phyloP scores from a whole-genome alignment of 2,329 filamentous ascomycete genomes.

The Fusarium sp. region DNA sequence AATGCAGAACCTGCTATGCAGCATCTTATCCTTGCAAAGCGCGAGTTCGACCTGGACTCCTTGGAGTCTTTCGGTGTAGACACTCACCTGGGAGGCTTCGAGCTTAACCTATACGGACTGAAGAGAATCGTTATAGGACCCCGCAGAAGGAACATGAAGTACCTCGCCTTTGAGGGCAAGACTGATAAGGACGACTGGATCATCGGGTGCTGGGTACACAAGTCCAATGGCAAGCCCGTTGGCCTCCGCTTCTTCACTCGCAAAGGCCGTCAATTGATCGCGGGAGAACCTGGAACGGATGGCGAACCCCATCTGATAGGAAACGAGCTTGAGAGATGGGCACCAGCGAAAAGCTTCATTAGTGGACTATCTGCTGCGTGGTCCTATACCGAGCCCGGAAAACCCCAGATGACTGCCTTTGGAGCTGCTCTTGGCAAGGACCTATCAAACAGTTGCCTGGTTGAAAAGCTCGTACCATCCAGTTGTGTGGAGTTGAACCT shows the following conservation, averaged over 20 bases:
- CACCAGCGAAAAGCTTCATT: no score
- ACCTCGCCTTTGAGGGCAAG: background rate
- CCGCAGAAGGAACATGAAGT: background rate
- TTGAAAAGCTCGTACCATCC: no score
- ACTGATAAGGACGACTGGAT: background rate
- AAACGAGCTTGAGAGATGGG: no score
- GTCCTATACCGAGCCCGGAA: no score
- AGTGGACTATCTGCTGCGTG: no score
- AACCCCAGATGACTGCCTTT: no score
- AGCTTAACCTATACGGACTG: background rate
- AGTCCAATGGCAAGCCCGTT: background rate
- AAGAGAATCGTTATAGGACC: background rate
- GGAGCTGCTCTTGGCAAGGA: no score
- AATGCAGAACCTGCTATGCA: background rate
- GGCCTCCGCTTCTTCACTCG: background rate
- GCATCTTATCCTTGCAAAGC: background rate
- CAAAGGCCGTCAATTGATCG: background rate
- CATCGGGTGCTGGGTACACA: background rate
- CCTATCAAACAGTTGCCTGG: no score
- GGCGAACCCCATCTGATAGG: no score
- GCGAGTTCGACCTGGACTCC: background rate
- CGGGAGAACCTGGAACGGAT: background rate
- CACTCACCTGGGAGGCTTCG: background rate
- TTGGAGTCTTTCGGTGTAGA: background rate
- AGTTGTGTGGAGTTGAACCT: no score